Percentiles rank a stretch among this genome's conserved stretches.
phyloP scores from a whole-genome alignment of 176 grass and related monocot genomes.

The Chrysopogon serrulatus region DNA sequence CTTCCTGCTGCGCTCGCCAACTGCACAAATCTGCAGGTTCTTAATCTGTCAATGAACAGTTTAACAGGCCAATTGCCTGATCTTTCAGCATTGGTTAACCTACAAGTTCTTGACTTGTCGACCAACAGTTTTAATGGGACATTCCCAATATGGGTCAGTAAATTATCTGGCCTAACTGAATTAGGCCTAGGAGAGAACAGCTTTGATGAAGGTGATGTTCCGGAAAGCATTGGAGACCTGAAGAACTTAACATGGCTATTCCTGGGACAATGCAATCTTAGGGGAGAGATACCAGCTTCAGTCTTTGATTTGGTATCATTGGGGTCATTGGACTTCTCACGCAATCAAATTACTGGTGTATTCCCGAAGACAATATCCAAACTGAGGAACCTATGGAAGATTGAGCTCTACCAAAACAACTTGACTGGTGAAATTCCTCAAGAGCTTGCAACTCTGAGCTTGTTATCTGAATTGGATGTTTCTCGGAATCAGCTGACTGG shows the following conservation, averaged over 20 bases:
- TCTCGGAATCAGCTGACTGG: slow-evolving; percentile 81
- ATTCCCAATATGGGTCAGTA: slow-evolving; percentile 68
- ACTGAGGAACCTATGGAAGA: slow-evolving; percentile 77
- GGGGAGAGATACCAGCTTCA: slow-evolving; percentile 67
- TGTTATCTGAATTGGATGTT: slow-evolving; percentile 90
- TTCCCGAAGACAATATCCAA: slow-evolving; percentile 72
- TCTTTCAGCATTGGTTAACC: slow-evolving; percentile 58
- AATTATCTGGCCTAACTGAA: slow-evolving; percentile 45
- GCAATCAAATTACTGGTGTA: slow-evolving; percentile 74
- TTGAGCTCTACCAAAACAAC: slow-evolving; percentile 96
- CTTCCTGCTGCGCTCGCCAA: slow-evolving; percentile 55
- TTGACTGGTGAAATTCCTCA: slow-evolving; percentile 85
- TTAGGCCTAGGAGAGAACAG: slow-evolving; percentile 82
- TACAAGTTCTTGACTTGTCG: slow-evolving; percentile 79
- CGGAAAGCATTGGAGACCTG: slow-evolving; percentile 70
- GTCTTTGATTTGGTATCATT: slow-evolving; percentile 59
- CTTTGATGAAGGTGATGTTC: slow-evolving; percentile 60
- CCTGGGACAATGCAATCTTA: slow-evolving; percentile 78
- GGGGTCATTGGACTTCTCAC: slow-evolving; percentile 82
- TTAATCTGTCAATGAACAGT: slow-evolving; percentile 80
- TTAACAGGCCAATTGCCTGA: slow-evolving; percentile 68
- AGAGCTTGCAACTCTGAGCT: slow-evolving; percentile 51
- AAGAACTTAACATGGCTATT: slow-evolving; percentile 90
- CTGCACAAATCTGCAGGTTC: slow-evolving; percentile 69
- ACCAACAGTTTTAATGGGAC: slow-evolving; percentile 68